Evolutionary conservation across 2,329 filamentous ascomycete genomes (phyloP).

Genomic region (Colletotrichum tanaceti): DNA sequence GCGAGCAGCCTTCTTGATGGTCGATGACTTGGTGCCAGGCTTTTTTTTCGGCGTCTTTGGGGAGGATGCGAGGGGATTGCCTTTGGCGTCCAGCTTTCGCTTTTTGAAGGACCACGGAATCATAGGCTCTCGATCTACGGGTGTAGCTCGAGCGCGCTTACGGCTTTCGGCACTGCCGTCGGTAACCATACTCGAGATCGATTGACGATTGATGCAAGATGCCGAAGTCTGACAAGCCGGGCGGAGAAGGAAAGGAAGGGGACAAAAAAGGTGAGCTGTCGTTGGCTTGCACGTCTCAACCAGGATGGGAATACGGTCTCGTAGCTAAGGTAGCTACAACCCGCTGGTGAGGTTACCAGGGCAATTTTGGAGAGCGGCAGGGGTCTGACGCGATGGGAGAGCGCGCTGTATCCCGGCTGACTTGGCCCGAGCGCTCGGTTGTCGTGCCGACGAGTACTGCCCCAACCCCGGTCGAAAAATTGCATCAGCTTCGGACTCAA

Average conservation of each 20-base stretch:
- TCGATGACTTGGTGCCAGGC: neutral
- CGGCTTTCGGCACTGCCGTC: slow-evolving; percentile 25
- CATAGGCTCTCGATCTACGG: slow-evolving; percentile 8
- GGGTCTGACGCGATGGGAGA: slow-evolving; percentile 10
- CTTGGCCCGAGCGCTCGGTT: neutral
- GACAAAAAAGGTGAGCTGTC: neutral
- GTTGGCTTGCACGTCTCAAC: neutral
- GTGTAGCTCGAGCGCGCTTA: slow-evolving; percentile 28
- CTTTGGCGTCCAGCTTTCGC: slow-evolving; percentile 47
- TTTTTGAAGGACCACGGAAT: slow-evolving; percentile 35
- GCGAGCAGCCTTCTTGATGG: slow-evolving; percentile 18
- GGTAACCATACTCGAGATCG: slow-evolving; percentile 15
- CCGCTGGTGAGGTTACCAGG: neutral
- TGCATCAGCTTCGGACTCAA: neutral
- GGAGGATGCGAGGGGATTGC: slow-evolving; percentile 45
- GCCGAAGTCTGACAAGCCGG: neutral
- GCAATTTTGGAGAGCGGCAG: slow-evolving; percentile 14
- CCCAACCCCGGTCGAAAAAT: too few relatives aligned
- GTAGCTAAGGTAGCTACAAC: neutral
- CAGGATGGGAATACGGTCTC: neutral
- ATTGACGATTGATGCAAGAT: neutral
- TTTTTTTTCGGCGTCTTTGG: slow-evolving; percentile 46
- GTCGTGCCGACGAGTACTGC: neutral
- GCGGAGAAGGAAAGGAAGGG: too few relatives aligned
- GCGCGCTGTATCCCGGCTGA: slow-evolving; percentile 1